Conservation (phyloP, 2,329 filamentous ascomycete species). For the Monilinia vaccinii-corymbosi region DNA sequence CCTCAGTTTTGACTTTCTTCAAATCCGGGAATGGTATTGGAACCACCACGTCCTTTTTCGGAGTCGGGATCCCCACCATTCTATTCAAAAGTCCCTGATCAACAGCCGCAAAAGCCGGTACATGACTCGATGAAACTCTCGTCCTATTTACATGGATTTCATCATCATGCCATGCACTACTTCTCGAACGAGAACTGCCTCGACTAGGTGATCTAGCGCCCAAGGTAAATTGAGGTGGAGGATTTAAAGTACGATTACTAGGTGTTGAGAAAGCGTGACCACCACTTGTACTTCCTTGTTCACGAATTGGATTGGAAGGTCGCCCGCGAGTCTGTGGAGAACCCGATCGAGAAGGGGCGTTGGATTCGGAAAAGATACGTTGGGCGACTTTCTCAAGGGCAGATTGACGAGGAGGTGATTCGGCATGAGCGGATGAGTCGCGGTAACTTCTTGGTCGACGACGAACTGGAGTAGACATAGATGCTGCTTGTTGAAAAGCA, state of each 20-base stretch:
- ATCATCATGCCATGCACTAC: not conserved
- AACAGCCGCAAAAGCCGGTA: conserved; percentile 52
- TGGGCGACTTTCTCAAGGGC: conserved; percentile 54
- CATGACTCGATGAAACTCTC: conserved; percentile 35
- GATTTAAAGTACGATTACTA: conserved; percentile 14
- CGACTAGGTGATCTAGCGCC: conserved; percentile 18
- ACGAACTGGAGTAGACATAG: conserved; percentile 26
- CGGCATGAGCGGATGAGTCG: conserved; percentile 37
- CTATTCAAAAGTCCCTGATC: conserved; percentile 53
- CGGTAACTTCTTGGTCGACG: conserved; percentile 35
- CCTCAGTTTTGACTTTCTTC: conserved; percentile 32
- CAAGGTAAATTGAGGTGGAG: conserved; percentile 22
- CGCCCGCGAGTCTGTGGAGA: conserved; percentile 27
- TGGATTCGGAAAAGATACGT: conserved; percentile 47
- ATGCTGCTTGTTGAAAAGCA: conserved; percentile 51
- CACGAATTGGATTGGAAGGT: conserved; percentile 14
- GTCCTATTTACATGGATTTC: not conserved
- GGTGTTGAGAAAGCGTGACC: conserved; percentile 22
- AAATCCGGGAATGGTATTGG: conserved; percentile 38
- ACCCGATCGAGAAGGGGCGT: conserved; percentile 25
- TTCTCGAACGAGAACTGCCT: conserved; percentile 18
- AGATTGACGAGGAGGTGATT: conserved; percentile 45
- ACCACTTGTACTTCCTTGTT: conserved; percentile 18
- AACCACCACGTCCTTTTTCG: conserved; percentile 32
- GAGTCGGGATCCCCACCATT: conserved; percentile 39